Evolutionary conservation across 495 filamentous ascomycete species (phyloP), one percentile per base, ranked within the genome.

Genomic region (Lasiosphaeria miniovina): DNA sequence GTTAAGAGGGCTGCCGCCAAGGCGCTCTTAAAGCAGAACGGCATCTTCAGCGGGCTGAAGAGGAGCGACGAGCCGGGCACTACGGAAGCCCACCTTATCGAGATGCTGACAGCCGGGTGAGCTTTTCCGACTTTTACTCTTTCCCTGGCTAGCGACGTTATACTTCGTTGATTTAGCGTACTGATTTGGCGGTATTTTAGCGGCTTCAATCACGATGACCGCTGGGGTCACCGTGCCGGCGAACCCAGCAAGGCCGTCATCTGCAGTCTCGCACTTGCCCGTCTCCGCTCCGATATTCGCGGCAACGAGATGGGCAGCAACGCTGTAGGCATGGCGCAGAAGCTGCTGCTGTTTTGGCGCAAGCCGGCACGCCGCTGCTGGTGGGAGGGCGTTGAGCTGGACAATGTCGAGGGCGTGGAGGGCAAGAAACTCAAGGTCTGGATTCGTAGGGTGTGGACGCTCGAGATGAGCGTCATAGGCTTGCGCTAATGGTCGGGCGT

Each of bases 181-280:
- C 54, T 56, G 12, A 56, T 49, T 3, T 62, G 52, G 54, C 49
- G 7, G 36, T 40, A 35, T 49, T 41, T 43, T 36, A 98, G 94
- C 64, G 94, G 94, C 32, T 99, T 99, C 80, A 91, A 97, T 67
- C 89, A 92, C 66, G 89, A 96, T 56, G 94, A 98, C 70, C 81
- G 78, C 49, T 99, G 94, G 94, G 94, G 94, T 45, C 94, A 99
- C 69, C 90, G 94, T 48, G 94, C 94, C 14, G 88, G 88, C 49
- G 94, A 99, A 71, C 94, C 94, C 14, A 93, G 93, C 75, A 99
- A 98, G 78, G 94, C 94, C 10, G 95, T 99, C 49, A 94, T 99
- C 62, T 98, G 95, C 78, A 94, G 90, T 75, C 81, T 99, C 63
- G 94, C 94, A 3, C 82, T 99, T 43, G 94, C 94, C 17, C 85